Evolutionary conservation across 2,329 filamentous ascomycete species (phyloP).

Genomic region (Didymella pomorum): DNA sequence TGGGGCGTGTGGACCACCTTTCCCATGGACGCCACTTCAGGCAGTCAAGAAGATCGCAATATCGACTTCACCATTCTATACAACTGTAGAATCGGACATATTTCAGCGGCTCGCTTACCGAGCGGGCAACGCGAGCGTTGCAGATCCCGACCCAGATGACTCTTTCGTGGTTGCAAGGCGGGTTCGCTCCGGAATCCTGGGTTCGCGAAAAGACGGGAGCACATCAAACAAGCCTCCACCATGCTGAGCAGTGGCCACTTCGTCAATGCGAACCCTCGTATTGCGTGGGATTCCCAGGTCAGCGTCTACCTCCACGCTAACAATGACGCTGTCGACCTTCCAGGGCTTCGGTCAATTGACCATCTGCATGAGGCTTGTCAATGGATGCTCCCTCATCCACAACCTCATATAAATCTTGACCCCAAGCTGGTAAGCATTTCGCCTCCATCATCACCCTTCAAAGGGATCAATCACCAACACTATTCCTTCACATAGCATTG

Average conservation of each 20-base stretch:
- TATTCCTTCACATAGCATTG: no score
- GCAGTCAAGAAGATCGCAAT: slow-evolving; percentile 25
- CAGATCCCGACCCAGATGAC: slow-evolving; percentile 12
- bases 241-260: slow-evolving; percentile 27
- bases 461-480: neutral
- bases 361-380: slow-evolving; percentile 17
- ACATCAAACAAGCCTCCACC: slow-evolving; percentile 28
- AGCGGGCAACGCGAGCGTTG: slow-evolving; percentile 13
- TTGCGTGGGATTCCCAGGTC: slow-evolving; percentile 29
- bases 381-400: slow-evolving; percentile 21
- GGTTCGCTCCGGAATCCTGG: slow-evolving; percentile 18
- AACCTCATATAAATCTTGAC: slow-evolving; percentile 36
- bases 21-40: slow-evolving; percentile 12
- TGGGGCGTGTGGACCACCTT: slow-evolving; percentile 33
- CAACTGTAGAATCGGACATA: slow-evolving; percentile 11
- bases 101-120: slow-evolving; percentile 4
- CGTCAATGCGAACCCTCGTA: slow-evolving; percentile 34
- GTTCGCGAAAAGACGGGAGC: slow-evolving; percentile 30
- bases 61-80: slow-evolving; percentile 9
- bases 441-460: neutral
- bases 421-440: slow-evolving; percentile 28
- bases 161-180: slow-evolving; percentile 2
- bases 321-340: slow-evolving; percentile 32
- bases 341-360: slow-evolving; percentile 22
- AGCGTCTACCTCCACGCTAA: slow-evolving; percentile 35